A percentile compares a stretch with the other conserved stretches of the same genome.
phyloP scores from a whole-genome alignment of 148 eudicot genomes.

The Chenopodium suecicum region DNA sequence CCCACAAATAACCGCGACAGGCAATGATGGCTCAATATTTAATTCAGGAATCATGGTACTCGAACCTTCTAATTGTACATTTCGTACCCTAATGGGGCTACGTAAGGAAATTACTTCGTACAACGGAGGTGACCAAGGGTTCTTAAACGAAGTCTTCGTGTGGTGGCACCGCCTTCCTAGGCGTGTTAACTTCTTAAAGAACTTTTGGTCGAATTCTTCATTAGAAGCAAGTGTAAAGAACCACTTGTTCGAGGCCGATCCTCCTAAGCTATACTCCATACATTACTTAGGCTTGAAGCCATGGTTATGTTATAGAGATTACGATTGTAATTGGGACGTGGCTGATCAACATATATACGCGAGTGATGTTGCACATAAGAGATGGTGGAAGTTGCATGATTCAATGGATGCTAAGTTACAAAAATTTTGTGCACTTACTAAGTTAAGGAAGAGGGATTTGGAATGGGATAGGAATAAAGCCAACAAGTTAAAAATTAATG shows the following conservation, averaged over 20 bases:
- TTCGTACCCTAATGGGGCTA: constrained; percentile 55
- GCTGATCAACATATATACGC: constrained; percentile 65
- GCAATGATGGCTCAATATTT: constrained; percentile 77
- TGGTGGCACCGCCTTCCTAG: constrained; percentile 96
- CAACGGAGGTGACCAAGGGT: constrained; percentile 97
- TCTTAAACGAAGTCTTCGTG: constrained; percentile 81
- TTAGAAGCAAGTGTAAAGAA: constrained; percentile 54
- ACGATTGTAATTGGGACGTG: constrained; percentile 86
- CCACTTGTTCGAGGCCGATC: constrained; percentile 67
- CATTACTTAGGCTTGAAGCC: constrained; percentile 92
- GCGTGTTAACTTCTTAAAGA: constrained; percentile 77
- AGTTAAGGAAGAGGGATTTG: constrained; percentile 58
- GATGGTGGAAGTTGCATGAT: constrained; percentile 90
- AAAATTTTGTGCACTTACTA: constrained; percentile 53
- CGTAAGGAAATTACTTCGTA: constrained; percentile 62
- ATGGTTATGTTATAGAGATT: constrained; percentile 89
- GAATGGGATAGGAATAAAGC: constrained; percentile 64
- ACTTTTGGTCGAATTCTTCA: constrained; percentile 77
- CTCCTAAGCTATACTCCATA: constrained; percentile 67
- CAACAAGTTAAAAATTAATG: constrained; percentile 39
- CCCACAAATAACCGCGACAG: constrained; percentile 78
- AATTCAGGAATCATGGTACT: constrained; percentile 93
- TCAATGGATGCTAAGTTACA: constrained; percentile 61
- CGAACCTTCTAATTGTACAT: constrained; percentile 91
- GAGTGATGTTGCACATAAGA: constrained; percentile 69